Evolutionary conservation across 306 rosid species (phyloP), one percentile per base, ranked within the genome.

Genomic region (Lagenaria siceraria): DNA sequence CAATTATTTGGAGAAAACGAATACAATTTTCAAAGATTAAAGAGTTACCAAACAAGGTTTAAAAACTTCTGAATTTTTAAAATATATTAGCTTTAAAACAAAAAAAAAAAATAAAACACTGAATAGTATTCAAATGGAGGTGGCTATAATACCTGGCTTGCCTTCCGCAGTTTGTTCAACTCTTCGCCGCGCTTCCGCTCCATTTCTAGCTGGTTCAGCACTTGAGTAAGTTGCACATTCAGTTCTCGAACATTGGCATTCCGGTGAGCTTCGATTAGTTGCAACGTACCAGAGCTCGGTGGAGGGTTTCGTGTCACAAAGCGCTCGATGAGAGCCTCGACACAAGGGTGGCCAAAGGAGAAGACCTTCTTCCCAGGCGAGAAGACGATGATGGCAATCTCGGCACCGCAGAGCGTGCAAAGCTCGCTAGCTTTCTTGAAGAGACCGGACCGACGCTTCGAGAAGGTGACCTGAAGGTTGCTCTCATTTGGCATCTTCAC

Each of bases 341-440:
- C 89, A 1, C 84, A 21, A 0, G 90, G 91, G 59, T 89, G 91
- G 43, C 91, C 91, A 8, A 87, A 87, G 43, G 94, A 89, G 83
- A 82, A 89, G 6, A 86, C 90, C 68, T 83, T 89, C 73, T 69
- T 78, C 0, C 89, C 91, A 0, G 91, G 89, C 0, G 93, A 89
- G 82, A 89, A 89, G 18, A 87, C 89, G 0, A 89, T 66, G 55
- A 87, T 77, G 62, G 83, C 91, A 6, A 89, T 56, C 46, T 87
- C 87, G 0, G 83, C 86, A 0, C 89, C 90, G 22, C 95, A 90
- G 6, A 90, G 65, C 2, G 89, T 86, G 24, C 85, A 80, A 0
- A 90, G 78, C 81, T 90, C 91, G 27, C 90, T 87, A 15, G 90
- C 95, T 54, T 90, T 90, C 77, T 90, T 90, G 72, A 90, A 90